A percentile compares a stretch with the other conserved stretches of the same genome.
These are phyloP conservation scores for Bruguiera gymnorhiza DNA, from an alignment of 345 rosid genomes.

Conservation along the genomic window DNA sequence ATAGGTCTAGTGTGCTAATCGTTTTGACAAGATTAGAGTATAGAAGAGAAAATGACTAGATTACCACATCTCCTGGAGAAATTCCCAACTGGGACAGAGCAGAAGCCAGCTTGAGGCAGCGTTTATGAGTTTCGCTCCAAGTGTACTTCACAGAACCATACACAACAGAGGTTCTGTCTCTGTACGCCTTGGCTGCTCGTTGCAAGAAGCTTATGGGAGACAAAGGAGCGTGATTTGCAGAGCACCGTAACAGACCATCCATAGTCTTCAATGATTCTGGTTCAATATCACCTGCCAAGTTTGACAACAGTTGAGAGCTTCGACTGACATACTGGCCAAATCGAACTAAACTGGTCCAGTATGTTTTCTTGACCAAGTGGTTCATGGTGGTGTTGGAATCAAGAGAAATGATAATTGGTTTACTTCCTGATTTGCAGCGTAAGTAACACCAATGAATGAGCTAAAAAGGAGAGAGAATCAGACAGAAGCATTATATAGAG, in stretches of 20 bases:
- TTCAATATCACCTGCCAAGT: constrained; percentile 17
- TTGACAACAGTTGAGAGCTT: constrained; percentile 10
- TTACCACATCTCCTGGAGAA: constrained; percentile 67
- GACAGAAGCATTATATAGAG: too few species aligned
- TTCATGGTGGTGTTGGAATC: constrained; percentile 15
- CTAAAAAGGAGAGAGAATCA: too few species aligned
- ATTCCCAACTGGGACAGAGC: constrained; percentile 56
- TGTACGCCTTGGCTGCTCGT: constrained; percentile 62
- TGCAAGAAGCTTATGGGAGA: constrained; percentile 75
- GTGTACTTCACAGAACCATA: constrained; percentile 46
- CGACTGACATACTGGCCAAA: not conserved
- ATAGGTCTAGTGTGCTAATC: too few species aligned
- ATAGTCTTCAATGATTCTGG: constrained; percentile 50
- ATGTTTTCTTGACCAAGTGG: constrained; percentile 17
- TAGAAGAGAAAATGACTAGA: constrained; percentile 9
- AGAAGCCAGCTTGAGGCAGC: constrained; percentile 73
- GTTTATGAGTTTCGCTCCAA: constrained; percentile 61
- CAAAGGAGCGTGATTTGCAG: constrained; percentile 56
- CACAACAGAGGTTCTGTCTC: constrained; percentile 52
- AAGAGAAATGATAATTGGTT: too few species aligned
- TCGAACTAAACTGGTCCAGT: constrained; percentile 1
- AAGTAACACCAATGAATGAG: too few species aligned
- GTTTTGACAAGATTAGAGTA: not conserved
- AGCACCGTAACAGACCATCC: constrained; percentile 56
- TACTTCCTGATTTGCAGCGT: too few species aligned